Conservation (phyloP, 352 stramenopile species). For the Hyaloperonospora brassicae region DNA sequence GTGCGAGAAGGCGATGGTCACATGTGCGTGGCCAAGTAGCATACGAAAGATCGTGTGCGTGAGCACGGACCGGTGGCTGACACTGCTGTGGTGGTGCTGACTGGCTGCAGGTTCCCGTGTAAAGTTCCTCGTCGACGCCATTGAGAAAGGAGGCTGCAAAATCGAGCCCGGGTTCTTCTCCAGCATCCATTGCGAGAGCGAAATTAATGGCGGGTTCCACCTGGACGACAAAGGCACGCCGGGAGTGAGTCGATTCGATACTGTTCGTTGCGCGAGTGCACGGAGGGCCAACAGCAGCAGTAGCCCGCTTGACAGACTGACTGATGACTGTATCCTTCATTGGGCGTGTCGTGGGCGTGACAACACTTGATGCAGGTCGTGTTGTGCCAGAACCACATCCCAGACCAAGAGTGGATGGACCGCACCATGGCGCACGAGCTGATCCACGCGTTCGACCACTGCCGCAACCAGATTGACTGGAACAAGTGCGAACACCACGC, state of each 20-base stretch:
- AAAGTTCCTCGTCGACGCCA: constrained; percentile 71
- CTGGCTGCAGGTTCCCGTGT: constrained; percentile 54
- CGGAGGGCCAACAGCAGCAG: neutral
- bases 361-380: constrained; percentile 39
- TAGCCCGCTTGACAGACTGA: too few species aligned
- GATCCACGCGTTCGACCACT: constrained; percentile 91
- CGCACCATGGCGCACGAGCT: constrained; percentile 89
- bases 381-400: constrained; percentile 88
- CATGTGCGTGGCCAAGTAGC: constrained; percentile 40
- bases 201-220: constrained; percentile 83
- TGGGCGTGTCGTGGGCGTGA: neutral
- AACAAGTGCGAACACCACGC: constrained; percentile 89
- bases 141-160: constrained; percentile 84
- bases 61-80: neutral
- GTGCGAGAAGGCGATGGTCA: constrained; percentile 53
- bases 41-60: neutral
- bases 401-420: constrained; percentile 88
- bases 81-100: constrained; percentile 3
- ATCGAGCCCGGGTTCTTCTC: constrained; percentile 67
- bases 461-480: constrained; percentile 89
- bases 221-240: constrained; percentile 68
- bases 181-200: constrained; percentile 71
- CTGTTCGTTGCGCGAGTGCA: neutral
- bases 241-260: constrained; percentile 28
- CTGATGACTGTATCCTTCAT: too few species aligned